phyloP scores from a whole-genome alignment of 805 yeast species.

The Metschnikowia noctiluminum region DNA sequence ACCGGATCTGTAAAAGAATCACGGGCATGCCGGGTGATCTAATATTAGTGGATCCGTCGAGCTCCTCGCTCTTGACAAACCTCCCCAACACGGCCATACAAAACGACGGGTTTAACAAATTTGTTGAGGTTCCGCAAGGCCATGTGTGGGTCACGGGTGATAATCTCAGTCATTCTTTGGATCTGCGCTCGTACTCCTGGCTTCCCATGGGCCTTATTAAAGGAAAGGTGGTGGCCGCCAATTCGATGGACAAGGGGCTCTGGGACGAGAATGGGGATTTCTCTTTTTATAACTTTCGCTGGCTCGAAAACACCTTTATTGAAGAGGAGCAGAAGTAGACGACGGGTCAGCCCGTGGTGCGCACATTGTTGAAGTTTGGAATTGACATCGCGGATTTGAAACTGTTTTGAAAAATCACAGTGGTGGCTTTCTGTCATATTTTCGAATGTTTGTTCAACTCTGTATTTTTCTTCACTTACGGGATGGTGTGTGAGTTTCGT shows the following conservation, averaged over 20 bases:
- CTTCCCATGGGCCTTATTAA: constrained; percentile 83
- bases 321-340: constrained; percentile 24
- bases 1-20: constrained; percentile 86
- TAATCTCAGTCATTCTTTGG: constrained; percentile 80
- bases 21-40: constrained; percentile 96
- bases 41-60: constrained; percentile 76
- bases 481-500: too few relatives aligned
- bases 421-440: too few relatives aligned
- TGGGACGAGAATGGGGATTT: constrained; percentile 31
- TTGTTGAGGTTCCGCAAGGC: constrained; percentile 81
- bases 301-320: constrained; percentile 49
- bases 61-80: constrained; percentile 42
- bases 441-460: too few relatives aligned
- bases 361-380: too few relatives aligned
- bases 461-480: too few relatives aligned
- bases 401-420: too few relatives aligned
- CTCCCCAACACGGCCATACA: constrained; percentile 22
- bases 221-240: constrained; percentile 81
- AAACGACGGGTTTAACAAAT: constrained; percentile 49
- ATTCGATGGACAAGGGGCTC: constrained; percentile 46
- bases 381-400: too few relatives aligned
- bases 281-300: constrained; percentile 51
- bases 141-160: constrained; percentile 99
- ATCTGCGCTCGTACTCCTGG: constrained; percentile 86
- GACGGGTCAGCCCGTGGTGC: background rate